phyloP scores from a whole-genome alignment of 192 early-diverging fungal genomes.

The Coemansia sp. region DNA sequence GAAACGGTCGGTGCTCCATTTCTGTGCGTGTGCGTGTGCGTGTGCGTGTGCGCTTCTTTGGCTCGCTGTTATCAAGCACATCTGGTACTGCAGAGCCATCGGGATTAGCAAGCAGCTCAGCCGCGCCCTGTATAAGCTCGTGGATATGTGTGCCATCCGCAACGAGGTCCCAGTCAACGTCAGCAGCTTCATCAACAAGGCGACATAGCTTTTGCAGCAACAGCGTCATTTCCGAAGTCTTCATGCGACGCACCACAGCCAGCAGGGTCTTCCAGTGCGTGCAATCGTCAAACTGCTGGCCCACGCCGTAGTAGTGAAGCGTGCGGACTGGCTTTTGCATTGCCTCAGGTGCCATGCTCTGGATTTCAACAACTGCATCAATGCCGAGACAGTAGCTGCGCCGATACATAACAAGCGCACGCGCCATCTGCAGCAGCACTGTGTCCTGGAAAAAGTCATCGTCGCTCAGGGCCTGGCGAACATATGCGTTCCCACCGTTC shows the following conservation, averaged over 20 bases:
- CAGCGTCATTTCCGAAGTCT: constrained; percentile 32
- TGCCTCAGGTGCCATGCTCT: constrained; percentile 42
- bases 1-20: constrained; percentile 44
- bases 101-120: constrained; percentile 13
- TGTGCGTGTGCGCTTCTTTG: constrained; percentile 33
- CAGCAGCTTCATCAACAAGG: neutral
- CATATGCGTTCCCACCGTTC: constrained; percentile 8
- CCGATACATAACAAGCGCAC: constrained; percentile 57
- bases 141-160: constrained; percentile 13
- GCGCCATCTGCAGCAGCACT: constrained; percentile 54
- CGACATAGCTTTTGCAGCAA: constrained; percentile 20
- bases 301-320: constrained; percentile 65
- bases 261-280: constrained; percentile 47
- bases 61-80: neutral
- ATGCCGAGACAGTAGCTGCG: constrained; percentile 60
- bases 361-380: constrained; percentile 58
- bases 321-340: constrained; percentile 59
- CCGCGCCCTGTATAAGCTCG: constrained; percentile 13
- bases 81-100: neutral
- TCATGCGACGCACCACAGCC: constrained; percentile 41
- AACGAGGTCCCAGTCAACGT: constrained; percentile 25
- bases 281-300: constrained; percentile 38
- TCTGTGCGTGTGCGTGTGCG: constrained; percentile 50
- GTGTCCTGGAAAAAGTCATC: constrained; percentile 57
- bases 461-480: constrained; percentile 54